Percentiles rank a stretch among this genome's conserved stretches.
Evolutionary conservation across 805 yeast species (phyloP).

Genomic region (Candida bentonensis): DNA sequence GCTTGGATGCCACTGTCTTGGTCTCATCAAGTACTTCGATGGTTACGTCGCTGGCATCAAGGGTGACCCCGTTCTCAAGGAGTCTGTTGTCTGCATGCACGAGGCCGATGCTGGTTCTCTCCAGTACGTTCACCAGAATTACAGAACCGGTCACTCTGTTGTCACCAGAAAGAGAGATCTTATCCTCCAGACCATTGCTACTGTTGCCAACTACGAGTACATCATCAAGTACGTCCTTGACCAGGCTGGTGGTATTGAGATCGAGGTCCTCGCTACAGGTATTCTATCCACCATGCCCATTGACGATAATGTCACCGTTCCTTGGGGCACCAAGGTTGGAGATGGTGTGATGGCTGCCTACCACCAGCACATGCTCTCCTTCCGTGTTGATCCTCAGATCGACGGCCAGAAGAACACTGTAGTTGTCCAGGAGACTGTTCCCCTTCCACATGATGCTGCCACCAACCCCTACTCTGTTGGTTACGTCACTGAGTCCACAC

Average conservation of each 20-base stretch:
- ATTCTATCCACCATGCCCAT: slow-evolving; percentile 75
- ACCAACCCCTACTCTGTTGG: slow-evolving; percentile 60
- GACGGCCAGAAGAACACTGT: slow-evolving; percentile 72
- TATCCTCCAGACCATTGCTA: slow-evolving; percentile 66
- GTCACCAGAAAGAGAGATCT: slow-evolving; percentile 68
- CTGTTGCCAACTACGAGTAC: slow-evolving; percentile 78
- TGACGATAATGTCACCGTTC: slow-evolving; percentile 53
- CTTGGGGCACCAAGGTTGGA: slow-evolving; percentile 61
- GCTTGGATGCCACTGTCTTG: slow-evolving; percentile 74
- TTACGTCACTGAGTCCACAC: slow-evolving; percentile 45
- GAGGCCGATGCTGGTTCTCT: slow-evolving; percentile 68
- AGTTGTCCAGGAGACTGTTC: slow-evolving; percentile 53
- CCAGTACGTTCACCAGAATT: slow-evolving; percentile 64
- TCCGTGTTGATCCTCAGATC: slow-evolving; percentile 69
- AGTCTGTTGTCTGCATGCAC: slow-evolving; percentile 68
- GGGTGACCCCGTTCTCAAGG: slow-evolving; percentile 50
- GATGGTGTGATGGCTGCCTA: slow-evolving; percentile 72
- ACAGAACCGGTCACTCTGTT: slow-evolving; percentile 60
- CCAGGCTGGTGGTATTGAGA: slow-evolving; percentile 64
- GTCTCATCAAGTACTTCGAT: slow-evolving; percentile 62
- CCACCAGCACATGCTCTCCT: slow-evolving; percentile 70
- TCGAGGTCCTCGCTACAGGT: slow-evolving; percentile 78
- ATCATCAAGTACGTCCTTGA: slow-evolving; percentile 57
- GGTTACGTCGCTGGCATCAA: slow-evolving; percentile 38
- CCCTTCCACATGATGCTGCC: slow-evolving; percentile 38